Evolutionary conservation across 352 stramenopile species (phyloP), one percentile per base, ranked within the genome.

Genomic region (Phytopythium delawarense): DNA sequence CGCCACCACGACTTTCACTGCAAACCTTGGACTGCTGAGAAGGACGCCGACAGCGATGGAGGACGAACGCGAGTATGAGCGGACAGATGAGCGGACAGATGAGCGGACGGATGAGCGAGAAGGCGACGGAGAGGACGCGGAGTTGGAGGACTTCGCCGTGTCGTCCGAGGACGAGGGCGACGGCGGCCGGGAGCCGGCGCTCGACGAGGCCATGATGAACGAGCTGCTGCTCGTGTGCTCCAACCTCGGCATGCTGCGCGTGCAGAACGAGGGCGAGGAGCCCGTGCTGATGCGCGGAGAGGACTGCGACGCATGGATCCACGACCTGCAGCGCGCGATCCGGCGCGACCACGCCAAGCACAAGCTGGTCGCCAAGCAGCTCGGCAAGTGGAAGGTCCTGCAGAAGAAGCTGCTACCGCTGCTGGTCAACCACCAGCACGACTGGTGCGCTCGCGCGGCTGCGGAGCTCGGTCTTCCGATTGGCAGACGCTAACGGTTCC

Each of bases 391-490:
- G 87, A 89, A 91, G 60, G 81, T 96, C 51, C 57, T 96, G 59
- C 83, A 96, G 71, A 93, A 93, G 60, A 95, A 95, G 63, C 78
- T 96, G 16, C 65, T 96, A 52, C 88, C 84, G 44, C 62, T 96
- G 59, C 66, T 96, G 8, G 67, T 95, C 28, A 91, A 94, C 61
- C 85, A 96, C 64, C 88, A 96, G 61, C 78, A 92, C 65, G 87
- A 96, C 72, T 91, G 80, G 75, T 75, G 49, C 9, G 55, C n/a
- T 20, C 28, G 7, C 11, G 4, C n/a, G 21, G 21, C 32, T 44
- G n/a, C 37, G 18, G 8, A 1, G 18, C 4, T 35, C 23, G 11
- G 0, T 23, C 13, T 3, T 12, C 42, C 25, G n/a, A 9, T 8
- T 20, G 45, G 21, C 20, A 21, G 15, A 0, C 15, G 1, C 48